Evolutionary conservation across 2,329 filamentous ascomycete genomes (phyloP), one percentile per base, ranked within the genome.

Genomic region (Acrocalymma vagum): DNA sequence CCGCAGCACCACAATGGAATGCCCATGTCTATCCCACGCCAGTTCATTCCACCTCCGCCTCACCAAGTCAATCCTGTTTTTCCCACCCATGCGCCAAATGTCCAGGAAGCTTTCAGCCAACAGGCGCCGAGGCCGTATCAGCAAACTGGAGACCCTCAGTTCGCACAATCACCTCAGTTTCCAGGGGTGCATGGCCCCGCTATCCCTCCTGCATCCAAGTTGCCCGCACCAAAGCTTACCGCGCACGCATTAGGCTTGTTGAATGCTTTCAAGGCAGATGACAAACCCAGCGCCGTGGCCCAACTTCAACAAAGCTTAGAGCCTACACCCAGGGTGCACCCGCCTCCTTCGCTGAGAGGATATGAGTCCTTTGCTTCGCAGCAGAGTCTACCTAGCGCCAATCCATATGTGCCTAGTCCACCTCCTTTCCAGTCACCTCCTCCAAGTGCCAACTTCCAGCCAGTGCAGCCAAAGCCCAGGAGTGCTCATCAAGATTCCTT

Each of bases 151-250:
- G 60, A 62, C 42, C 58, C 71, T 26, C 65, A 74, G 49, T 73
- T 77, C 59, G 63, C 68, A 22, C 67, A 69, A 39, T 60, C 61
- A 25, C 56, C 67, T 15, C 69, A 69, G n/a, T 62, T 63, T 21
- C 52, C 63, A 5, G 66, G 42, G 36, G 67, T 58, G 34, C 70
- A 72, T 40, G 71, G 71, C n/a, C 72, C 75, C 26, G 64, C 69
- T 23, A 74, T 79, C 20, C 83, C 82, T 2, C 74, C 79, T 22
- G 79, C 82, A 5, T 64, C 82, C 53, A 79, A 80, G 35, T 60
- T 86, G 16, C 82, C 83, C 11, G 73, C 78, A 25, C 81, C 81
- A 6, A 80, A 78, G 47, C 73, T 85, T 21, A 84, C 73, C 23
- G 75, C 75, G 9, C 82, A 86, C 60, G 75, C 80, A 1, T 71